Percentiles rank a stretch among this genome's conserved stretches.
Conservation (phyloP, 2,329 filamentous ascomycete genomes). For the Cytospora schulzeri region DNA sequence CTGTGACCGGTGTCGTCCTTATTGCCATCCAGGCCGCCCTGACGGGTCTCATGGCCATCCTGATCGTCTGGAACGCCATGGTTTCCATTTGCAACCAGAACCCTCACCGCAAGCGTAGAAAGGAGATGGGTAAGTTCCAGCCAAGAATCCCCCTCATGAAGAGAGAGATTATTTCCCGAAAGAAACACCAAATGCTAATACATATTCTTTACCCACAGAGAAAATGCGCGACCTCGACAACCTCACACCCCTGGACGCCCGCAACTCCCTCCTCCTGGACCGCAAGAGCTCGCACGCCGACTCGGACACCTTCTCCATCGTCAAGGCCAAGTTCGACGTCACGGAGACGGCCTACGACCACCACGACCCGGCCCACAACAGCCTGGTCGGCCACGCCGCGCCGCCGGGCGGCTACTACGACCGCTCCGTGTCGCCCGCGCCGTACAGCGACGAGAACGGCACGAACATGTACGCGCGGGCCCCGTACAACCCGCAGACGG, state of each 20-base stretch:
- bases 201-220: constrained; percentile 52
- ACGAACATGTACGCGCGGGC: constrained; percentile 10
- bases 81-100: constrained; percentile 83
- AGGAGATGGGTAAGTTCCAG: constrained; percentile 77
- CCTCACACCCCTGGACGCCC: constrained; percentile 83
- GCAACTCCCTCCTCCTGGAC: constrained; percentile 81
- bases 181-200: constrained; percentile 34
- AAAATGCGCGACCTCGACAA: constrained; percentile 78
- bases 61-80: constrained; percentile 88
- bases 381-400: constrained; percentile 44
- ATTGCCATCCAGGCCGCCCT: constrained; percentile 88
- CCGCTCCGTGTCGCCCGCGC: constrained; percentile 19
- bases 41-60: constrained; percentile 79
- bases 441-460: constrained; percentile 20
- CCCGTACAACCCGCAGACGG: constrained; percentile 11
- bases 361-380: constrained; percentile 40
- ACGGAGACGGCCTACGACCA: constrained; percentile 30
- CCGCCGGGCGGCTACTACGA: constrained; percentile 37
- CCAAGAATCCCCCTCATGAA: neutral
- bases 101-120: constrained; percentile 84
- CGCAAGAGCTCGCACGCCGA: constrained; percentile 41
- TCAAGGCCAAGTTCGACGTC: constrained; percentile 42
- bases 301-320: constrained; percentile 47
- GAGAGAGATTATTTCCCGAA: neutral
- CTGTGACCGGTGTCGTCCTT: constrained; percentile 87